Evolutionary conservation across 495 filamentous ascomycete genomes (phyloP).

Genomic region (Aspergillus steynii): DNA sequence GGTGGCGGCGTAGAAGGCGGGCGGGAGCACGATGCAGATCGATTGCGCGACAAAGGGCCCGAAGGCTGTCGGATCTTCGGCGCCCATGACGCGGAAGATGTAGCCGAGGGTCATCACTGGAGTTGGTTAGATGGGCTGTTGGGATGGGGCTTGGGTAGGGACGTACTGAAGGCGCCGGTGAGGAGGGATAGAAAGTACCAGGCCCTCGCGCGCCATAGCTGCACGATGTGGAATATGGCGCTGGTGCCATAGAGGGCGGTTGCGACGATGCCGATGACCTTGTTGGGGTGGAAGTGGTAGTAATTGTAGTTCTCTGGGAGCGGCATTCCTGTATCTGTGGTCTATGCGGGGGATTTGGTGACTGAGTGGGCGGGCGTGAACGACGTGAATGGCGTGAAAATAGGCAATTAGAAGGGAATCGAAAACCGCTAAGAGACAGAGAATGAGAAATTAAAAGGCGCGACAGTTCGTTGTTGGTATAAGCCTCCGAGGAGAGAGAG

Average conservation of each 20-base stretch:
- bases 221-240: neutral
- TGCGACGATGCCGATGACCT: slow-evolving; percentile 1
- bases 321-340: neutral
- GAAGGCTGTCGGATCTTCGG: neutral
- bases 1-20: slow-evolving; percentile 47
- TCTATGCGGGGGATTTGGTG: neutral
- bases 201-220: neutral
- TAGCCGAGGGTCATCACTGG: slow-evolving; percentile 5
- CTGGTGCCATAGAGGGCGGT: slow-evolving; percentile 2
- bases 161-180: neutral
- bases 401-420: neutral
- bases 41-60: neutral
- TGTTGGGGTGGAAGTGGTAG: slow-evolving; percentile 4
- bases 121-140: neutral
- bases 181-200: neutral
- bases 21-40: slow-evolving; percentile 36
- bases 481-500: neutral
- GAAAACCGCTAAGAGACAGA: neutral
- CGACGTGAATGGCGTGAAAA: neutral
- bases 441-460: too few relatives aligned
- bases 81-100: slow-evolving; percentile 4
- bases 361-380: neutral
- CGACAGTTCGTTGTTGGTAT: neutral
- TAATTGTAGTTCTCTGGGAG: slow-evolving; percentile 5
- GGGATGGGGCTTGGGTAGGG: neutral